These are phyloP conservation scores for Vaccinium darrowii DNA, from an alignment of 148 eudicot species.

Conservation along the genomic window DNA sequence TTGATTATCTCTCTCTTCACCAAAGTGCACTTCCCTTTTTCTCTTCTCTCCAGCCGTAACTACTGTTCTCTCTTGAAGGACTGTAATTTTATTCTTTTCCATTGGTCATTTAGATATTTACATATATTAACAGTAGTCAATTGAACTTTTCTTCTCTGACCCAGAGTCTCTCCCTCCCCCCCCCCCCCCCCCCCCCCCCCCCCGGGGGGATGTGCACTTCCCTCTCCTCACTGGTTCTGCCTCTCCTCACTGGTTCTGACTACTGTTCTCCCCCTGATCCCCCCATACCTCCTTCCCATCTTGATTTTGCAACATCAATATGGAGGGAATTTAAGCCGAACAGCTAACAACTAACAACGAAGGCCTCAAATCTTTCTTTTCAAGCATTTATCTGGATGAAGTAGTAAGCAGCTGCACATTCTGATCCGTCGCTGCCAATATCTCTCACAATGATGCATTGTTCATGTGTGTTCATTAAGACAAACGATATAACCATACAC, in stretches of 20 bases:
- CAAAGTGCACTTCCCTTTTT: not conserved
- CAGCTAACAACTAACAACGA: not conserved
- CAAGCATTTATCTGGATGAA: not conserved
- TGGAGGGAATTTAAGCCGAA: not conserved
- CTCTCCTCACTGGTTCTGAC: not conserved
- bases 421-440: not conserved
- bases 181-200: too few relatives aligned
- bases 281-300: not conserved
- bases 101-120: not conserved
- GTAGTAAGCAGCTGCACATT: not conserved
- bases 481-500: not conserved
- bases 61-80: not conserved
- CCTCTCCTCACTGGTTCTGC: too few relatives aligned
- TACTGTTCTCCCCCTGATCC: not conserved
- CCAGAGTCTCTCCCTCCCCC: not conserved
- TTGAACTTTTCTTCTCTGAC: not conserved
- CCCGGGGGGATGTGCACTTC: not conserved
- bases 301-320: not conserved
- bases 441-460: not conserved
- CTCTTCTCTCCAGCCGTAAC: not conserved
- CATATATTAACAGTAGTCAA: too few relatives aligned
- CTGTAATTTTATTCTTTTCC: not conserved
- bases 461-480: not conserved
- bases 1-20: not conserved
- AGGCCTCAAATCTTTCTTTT: not conserved